Conservation (phyloP, 73 alveolate species). For the Stentor roeselii region DNA sequence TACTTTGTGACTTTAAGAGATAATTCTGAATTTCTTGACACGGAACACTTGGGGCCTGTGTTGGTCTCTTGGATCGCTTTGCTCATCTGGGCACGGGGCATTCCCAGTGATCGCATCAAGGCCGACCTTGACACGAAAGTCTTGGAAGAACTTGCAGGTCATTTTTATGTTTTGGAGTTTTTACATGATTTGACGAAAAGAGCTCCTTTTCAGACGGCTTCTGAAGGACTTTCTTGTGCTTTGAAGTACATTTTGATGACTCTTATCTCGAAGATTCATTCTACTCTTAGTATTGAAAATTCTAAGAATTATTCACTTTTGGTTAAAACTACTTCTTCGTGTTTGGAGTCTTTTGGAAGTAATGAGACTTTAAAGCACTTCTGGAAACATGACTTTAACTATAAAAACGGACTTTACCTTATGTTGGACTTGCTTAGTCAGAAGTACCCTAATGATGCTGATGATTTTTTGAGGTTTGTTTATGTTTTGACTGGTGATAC, state of each 20-base stretch:
- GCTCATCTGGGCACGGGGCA: background rate
- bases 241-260: background rate
- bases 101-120: background rate
- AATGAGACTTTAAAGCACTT: background rate
- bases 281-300: background rate
- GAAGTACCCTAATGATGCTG: background rate
- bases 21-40: background rate
- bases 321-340: background rate
- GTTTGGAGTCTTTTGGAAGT: background rate
- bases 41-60: conserved; percentile 2
- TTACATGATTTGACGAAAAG: background rate
- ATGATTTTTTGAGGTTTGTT: background rate
- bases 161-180: background rate
- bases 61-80: background rate
- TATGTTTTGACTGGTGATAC: background rate
- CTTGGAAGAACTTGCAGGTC: background rate
- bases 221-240: background rate
- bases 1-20: background rate
- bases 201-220: background rate
- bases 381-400: background rate
- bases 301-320: background rate
- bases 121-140: background rate
- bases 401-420: background rate
- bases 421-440: background rate
- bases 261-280: background rate